Conservation (phyloP, 2,329 filamentous ascomycete species). For the Colletotrichum sojae region DNA sequence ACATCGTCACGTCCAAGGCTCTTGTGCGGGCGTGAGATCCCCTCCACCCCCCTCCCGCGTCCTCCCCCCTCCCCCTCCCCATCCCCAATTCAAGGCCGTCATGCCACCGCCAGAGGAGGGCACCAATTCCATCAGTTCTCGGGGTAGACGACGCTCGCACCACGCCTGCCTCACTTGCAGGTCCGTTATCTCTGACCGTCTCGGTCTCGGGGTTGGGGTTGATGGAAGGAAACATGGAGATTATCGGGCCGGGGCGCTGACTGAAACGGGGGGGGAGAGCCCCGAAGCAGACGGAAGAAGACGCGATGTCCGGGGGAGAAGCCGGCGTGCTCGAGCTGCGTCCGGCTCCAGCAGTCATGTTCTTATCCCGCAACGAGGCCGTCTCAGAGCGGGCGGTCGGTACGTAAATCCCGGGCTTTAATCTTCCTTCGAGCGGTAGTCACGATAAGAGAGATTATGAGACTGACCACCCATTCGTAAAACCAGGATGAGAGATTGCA, state of each 20-base stretch:
- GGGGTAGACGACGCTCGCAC: constrained; percentile 56
- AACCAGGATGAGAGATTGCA: constrained; percentile 65
- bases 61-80: constrained; percentile 2
- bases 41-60: background rate
- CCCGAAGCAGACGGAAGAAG: constrained; percentile 59
- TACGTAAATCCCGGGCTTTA: constrained; percentile 52
- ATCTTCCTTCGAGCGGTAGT: too few species aligned
- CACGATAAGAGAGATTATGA: background rate
- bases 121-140: constrained; percentile 42
- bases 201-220: background rate
- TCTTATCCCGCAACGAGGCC: constrained; percentile 58
- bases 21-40: constrained; percentile 25
- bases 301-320: constrained; percentile 66
- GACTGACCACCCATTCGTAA: constrained; percentile 16
- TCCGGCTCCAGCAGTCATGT: constrained; percentile 62
- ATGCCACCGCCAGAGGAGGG: constrained; percentile 53
- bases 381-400: constrained; percentile 59
- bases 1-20: constrained; percentile 9
- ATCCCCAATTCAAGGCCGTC: background rate
- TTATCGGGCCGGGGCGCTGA: constrained; percentile 34
- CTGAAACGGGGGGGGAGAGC: constrained; percentile 32
- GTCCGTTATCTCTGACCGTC: constrained; percentile 47
- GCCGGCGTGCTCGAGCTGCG: constrained; percentile 65
- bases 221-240: background rate
- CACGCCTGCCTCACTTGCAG: constrained; percentile 64